Percentiles rank a stretch among this genome's conserved stretches.
These are phyloP conservation scores for Juncus effusus DNA, from an alignment of 176 grass and related monocot genomes.

Conservation along the genomic window DNA sequence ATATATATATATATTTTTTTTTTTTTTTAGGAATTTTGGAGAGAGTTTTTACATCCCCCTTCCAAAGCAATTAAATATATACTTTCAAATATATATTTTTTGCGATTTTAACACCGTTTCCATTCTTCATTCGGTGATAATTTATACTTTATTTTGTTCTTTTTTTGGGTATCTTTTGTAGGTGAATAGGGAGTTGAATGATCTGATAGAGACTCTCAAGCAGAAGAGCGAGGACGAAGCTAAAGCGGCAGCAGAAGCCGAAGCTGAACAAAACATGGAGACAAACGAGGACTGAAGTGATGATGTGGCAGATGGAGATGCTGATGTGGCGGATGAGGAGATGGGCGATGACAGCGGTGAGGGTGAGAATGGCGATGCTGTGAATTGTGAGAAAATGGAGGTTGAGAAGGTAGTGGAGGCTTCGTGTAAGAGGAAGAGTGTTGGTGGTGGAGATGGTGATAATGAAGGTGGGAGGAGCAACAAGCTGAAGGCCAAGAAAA, in stretches of 20 bases:
- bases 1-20: too few relatives aligned
- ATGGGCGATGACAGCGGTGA: too few relatives aligned
- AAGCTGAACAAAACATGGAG: conserved; percentile 15
- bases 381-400: background rate
- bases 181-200: conserved; percentile 88
- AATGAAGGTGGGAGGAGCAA: conserved; percentile 6
- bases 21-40: too few relatives aligned
- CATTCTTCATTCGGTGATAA: too few relatives aligned
- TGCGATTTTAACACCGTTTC: too few relatives aligned
- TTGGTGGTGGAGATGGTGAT: conserved; percentile 1
- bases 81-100: too few relatives aligned
- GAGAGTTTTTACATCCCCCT: too few relatives aligned
- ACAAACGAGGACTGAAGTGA: conserved; percentile 2
- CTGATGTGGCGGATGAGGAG: background rate
- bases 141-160: too few relatives aligned
- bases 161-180: conserved; percentile 19
- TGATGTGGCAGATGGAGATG: conserved; percentile 27
- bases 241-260: background rate
- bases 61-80: too few relatives aligned
- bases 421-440: conserved; percentile 28
- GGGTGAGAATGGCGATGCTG: background rate
- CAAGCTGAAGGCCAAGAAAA: conserved; percentile 30
- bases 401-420: conserved; percentile 22
- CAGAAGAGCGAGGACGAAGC: conserved; percentile 44
- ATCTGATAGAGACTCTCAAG: conserved; percentile 52